phyloP scores from a whole-genome alignment of 148 eudicot species.

The Selenicereus undatus region DNA sequence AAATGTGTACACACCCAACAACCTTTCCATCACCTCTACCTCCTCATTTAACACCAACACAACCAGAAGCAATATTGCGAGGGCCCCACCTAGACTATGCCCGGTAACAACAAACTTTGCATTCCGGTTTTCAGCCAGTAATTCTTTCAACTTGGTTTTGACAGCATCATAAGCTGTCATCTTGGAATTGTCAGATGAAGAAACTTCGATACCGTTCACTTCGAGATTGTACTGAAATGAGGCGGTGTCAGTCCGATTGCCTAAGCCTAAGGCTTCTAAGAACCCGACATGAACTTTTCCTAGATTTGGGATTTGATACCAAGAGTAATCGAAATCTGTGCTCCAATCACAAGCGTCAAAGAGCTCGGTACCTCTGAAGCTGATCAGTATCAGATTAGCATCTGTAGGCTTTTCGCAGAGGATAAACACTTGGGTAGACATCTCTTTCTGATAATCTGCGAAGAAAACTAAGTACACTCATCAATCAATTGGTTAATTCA shows the following conservation, averaged over 20 bases:
- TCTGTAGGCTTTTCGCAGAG: slow-evolving; percentile 39
- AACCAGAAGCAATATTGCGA: slow-evolving; percentile 53
- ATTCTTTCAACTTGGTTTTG: slow-evolving; percentile 32
- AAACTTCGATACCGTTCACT: background rate
- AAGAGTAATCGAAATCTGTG: slow-evolving; percentile 64
- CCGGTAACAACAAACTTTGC: slow-evolving; percentile 67
- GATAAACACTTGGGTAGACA: slow-evolving; percentile 57
- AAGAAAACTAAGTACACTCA: background rate
- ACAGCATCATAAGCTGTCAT: slow-evolving; percentile 47
- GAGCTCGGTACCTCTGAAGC: slow-evolving; percentile 74
- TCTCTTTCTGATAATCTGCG: slow-evolving; percentile 42
- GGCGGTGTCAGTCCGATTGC: slow-evolving; percentile 22
- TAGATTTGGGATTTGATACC: slow-evolving; percentile 41
- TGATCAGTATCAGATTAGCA: slow-evolving; percentile 44
- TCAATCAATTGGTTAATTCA: background rate
- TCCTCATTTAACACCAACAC: slow-evolving; percentile 49
- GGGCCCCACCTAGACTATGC: slow-evolving; percentile 82
- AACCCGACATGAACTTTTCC: slow-evolving; percentile 72
- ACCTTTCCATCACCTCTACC: slow-evolving; percentile 32
- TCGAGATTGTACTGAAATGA: slow-evolving; percentile 32
- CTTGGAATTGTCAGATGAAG: background rate
- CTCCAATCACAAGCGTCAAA: slow-evolving; percentile 62
- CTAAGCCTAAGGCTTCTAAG: slow-evolving; percentile 70
- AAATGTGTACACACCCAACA: slow-evolving; percentile 62
- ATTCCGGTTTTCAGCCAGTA: slow-evolving; percentile 26